These are phyloP conservation scores for Achlya hypogyna DNA, from an alignment of 352 stramenopile species.

Conservation along the genomic window DNA sequence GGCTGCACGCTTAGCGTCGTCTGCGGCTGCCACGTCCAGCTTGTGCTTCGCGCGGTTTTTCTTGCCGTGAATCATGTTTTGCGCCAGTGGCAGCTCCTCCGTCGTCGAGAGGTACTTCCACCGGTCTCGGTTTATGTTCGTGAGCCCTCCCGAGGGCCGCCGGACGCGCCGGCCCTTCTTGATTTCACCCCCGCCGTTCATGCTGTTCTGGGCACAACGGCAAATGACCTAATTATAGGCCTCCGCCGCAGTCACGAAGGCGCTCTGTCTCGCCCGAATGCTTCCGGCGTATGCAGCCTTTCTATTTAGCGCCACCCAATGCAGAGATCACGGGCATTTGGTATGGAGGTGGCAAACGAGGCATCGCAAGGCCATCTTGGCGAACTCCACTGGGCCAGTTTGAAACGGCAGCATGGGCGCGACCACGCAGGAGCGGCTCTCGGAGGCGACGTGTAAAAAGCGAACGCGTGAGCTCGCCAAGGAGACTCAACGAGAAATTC, in stretches of 20 bases:
- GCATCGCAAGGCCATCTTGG: no score
- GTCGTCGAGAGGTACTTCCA: conserved; percentile 7
- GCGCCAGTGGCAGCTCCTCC: background rate
- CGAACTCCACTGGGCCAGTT: no score
- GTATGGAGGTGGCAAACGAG: no score
- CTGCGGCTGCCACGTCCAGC: background rate
- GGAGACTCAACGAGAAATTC: background rate
- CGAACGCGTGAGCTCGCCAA: conserved; percentile 13
- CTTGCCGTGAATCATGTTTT: background rate
- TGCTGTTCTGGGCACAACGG: no score
- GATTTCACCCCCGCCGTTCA: background rate
- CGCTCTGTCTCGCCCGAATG: no score
- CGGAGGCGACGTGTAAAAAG: background rate
- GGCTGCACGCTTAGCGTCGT: background rate
- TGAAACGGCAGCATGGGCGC: background rate
- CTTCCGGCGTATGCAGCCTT: no score
- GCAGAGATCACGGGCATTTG: no score
- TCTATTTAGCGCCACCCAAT: no score
- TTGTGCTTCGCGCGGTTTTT: background rate
- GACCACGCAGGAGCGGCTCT: background rate
- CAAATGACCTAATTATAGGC: no score
- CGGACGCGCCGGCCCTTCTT: background rate
- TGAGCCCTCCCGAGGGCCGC: background rate
- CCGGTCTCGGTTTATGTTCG: conserved; percentile 6
- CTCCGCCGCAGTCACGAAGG: no score